Evolutionary conservation across 2,329 filamentous ascomycete species (phyloP).

Genomic region (Talaromyces marneffei): DNA sequence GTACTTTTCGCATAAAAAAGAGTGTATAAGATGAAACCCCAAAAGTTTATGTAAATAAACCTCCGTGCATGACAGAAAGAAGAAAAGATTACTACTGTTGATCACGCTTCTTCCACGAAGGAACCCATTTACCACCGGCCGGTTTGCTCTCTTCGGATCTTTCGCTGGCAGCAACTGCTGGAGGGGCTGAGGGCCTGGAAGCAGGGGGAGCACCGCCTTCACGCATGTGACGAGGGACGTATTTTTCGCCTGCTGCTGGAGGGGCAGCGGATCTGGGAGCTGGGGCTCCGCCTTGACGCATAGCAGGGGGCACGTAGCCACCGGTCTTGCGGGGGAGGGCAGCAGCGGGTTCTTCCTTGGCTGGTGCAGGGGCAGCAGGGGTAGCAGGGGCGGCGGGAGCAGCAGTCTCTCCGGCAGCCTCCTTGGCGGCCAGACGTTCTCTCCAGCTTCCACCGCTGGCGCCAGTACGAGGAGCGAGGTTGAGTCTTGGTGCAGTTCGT

Average conservation of each 20-base stretch:
- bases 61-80: not conserved
- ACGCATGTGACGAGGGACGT: constrained; percentile 9
- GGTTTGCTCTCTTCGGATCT: constrained; percentile 26
- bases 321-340: constrained; percentile 26
- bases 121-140: constrained; percentile 30
- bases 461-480: constrained; percentile 47
- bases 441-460: constrained; percentile 47
- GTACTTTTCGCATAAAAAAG: constrained; percentile 3
- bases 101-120: constrained; percentile 31
- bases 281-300: constrained; percentile 30
- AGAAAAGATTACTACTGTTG: constrained; percentile 23
- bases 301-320: constrained; percentile 38
- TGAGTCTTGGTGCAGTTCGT: constrained; percentile 49
- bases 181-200: constrained; percentile 17
- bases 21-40: not conserved
- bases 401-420: constrained; percentile 27
- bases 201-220: constrained; percentile 24
- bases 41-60: constrained; percentile 1
- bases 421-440: constrained; percentile 53
- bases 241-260: constrained; percentile 17
- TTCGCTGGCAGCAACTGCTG: constrained; percentile 19
- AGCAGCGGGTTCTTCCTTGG: constrained; percentile 26
- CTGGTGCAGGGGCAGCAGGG: constrained; percentile 18
- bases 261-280: constrained; percentile 25
- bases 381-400: constrained; percentile 24